Base-by-base conservation (phyloP, 768 basidiomycete genomes). In the Paxillus involutus region DNA sequence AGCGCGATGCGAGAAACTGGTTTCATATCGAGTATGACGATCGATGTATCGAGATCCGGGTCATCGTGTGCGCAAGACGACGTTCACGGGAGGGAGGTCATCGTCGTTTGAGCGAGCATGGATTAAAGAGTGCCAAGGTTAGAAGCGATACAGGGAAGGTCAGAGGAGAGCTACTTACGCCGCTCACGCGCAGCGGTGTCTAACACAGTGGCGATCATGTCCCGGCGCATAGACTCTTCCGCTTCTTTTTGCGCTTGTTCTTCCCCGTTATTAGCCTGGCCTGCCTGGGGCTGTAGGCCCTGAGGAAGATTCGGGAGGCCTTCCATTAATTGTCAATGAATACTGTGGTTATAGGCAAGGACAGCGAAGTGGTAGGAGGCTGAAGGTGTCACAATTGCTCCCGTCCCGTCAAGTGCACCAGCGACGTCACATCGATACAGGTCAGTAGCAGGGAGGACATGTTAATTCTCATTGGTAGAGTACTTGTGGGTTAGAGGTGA, bases 1-100 rank as follows among this genome's bases (percentile, higher is more conserved):
- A 96, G 83, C 4, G 86, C 81, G 58, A 96, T 95, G 46, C 94
- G 85, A 10, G 90, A 86, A 52, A 95, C 93, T 96, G 64, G 24
- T 21, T 21, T 21, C 21, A 3, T 21, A 3, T 21, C 21, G 21
- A 2, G 12, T 44, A 26, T 44, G 2, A 26, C 17, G 33, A 43
- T 45, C 26, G 36, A 51, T 37, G 29, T 7, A 32, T 33, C 0
- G 35, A 6, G 35, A 35, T 35, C 14, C 35, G 13, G 12, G 32
- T 10, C 32, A 26, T 26, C 26, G 9, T 11, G 32, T 32, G 32
- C 32, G 11, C 32, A 32, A 32, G 6, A 21, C n/a, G 45, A 16
- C 33, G 49, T 29, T 4, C 51, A 44, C 47, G 39, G 14, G 3
- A 42, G 30, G 13, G 45, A n/a, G n/a, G 42, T 6, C 40, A 21